These are phyloP conservation scores for Micractinium sp. DNA, from an alignment of 139 green algal genomes.

Conservation along the genomic window DNA sequence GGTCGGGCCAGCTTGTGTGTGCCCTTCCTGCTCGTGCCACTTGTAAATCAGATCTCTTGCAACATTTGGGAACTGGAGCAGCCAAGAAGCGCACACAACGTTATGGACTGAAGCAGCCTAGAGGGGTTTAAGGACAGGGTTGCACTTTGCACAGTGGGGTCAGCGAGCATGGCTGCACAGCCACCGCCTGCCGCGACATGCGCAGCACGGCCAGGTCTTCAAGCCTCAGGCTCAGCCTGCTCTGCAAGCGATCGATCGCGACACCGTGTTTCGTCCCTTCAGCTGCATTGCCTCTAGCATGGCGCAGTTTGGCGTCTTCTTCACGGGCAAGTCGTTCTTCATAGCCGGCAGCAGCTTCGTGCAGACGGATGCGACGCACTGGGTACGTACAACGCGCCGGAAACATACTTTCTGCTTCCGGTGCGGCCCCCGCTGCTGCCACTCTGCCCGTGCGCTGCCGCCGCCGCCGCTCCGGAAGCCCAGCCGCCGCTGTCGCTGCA, in stretches of 20 bases:
- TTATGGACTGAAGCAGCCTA: too few relatives aligned
- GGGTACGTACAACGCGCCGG: constrained; percentile 30
- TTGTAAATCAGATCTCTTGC: too few relatives aligned
- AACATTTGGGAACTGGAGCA: too few relatives aligned
- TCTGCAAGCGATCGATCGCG: too few relatives aligned
- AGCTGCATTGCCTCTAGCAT: not conserved
- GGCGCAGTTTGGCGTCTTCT: constrained; percentile 41
- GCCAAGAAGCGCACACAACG: too few relatives aligned
- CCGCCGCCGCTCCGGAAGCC: not conserved
- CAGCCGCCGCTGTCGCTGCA: not conserved
- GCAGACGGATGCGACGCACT: constrained; percentile 48
- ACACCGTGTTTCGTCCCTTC: not conserved
- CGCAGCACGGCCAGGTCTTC: too few relatives aligned
- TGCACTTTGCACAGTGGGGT: too few relatives aligned
- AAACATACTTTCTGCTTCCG: not conserved
- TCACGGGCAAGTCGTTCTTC: constrained; percentile 26
- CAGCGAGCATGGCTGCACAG: not conserved
- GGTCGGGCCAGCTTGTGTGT: too few relatives aligned
- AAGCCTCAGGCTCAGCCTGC: too few relatives aligned
- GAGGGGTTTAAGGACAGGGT: too few relatives aligned
- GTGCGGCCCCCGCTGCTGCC: too few relatives aligned
- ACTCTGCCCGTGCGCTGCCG: not conserved
- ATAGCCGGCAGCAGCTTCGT: constrained; percentile 29
- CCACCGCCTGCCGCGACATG: not conserved
- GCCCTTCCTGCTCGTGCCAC: too few relatives aligned